Conservation (phyloP, 208 protist genomes). For the Trypanosoma scelopori region DNA sequence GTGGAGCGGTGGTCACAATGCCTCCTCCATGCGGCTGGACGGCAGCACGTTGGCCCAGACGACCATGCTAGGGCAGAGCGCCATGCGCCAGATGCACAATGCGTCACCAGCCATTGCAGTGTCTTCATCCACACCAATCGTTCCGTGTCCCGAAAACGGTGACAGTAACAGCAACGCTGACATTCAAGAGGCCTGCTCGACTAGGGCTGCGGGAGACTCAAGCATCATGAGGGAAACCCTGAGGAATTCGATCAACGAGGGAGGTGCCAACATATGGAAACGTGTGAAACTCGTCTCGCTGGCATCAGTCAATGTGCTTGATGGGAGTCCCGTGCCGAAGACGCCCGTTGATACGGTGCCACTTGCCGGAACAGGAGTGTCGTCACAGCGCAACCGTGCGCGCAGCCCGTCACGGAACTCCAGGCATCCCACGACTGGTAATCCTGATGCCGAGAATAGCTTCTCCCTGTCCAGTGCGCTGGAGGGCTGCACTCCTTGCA, state of each 20-base stretch:
- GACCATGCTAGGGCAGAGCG: constrained; percentile 1
- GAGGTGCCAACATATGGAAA: neutral
- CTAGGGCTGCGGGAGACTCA: neutral
- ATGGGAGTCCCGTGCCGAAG: constrained; percentile 10
- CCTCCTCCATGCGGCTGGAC: neutral
- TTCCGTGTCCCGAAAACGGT: neutral
- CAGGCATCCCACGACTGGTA: neutral
- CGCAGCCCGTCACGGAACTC: neutral
- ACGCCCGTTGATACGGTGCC: neutral
- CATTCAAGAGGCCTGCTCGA: neutral
- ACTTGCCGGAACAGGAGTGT: neutral
- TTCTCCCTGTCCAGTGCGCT: constrained; percentile 1
- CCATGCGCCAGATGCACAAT: neutral
- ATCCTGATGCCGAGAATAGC: neutral
- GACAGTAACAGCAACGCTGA: neutral
- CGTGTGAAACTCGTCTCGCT: constrained; percentile 8
- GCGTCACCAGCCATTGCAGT: neutral
- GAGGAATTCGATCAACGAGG: neutral
- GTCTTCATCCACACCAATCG: neutral
- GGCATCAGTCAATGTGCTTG: neutral
- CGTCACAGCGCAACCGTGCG: too few species aligned
- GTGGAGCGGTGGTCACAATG: neutral
- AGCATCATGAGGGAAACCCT: neutral
- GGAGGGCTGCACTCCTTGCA: constrained; percentile 22
- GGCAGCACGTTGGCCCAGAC: constrained; percentile 10